Evolutionary conservation across 2,329 filamentous ascomycete species (phyloP).

Genomic region (Onygenales sp.): DNA sequence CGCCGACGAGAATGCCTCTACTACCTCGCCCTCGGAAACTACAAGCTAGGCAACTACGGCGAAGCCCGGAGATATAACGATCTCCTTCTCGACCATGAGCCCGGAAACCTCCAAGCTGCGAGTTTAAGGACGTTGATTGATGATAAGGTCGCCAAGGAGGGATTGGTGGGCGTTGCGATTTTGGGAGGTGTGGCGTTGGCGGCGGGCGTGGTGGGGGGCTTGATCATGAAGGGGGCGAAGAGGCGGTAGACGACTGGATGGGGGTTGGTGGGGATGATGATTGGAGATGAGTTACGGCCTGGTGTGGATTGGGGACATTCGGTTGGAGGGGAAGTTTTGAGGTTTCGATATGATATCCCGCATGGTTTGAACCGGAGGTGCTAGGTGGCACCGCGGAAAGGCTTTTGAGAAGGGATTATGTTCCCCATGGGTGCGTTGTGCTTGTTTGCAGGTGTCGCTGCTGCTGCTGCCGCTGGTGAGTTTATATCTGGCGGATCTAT

Average conservation of each 20-base stretch:
- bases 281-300: background rate
- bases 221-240: slow-evolving; percentile 68
- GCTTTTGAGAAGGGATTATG: background rate
- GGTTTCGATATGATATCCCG: background rate
- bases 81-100: slow-evolving; percentile 79
- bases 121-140: slow-evolving; percentile 85
- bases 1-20: slow-evolving; percentile 95
- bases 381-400: too few species aligned
- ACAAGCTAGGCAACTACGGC: slow-evolving; percentile 95
- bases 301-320: background rate
- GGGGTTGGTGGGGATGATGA: too few species aligned
- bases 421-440: background rate
- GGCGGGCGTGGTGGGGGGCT: slow-evolving; percentile 82
- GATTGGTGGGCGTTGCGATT: slow-evolving; percentile 87
- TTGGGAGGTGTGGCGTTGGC: slow-evolving; percentile 86
- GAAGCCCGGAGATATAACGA: slow-evolving; percentile 95
- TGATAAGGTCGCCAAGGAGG: slow-evolving; percentile 92
- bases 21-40: slow-evolving; percentile 94
- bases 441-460: background rate
- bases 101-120: slow-evolving; percentile 78
- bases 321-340: background rate
- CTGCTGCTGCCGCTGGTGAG: background rate
- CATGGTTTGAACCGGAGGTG: background rate
- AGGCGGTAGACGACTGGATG: slow-evolving; percentile 37
- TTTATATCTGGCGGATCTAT: background rate